These are phyloP conservation scores for Otatea glauca DNA, from an alignment of 176 grass and related monocot genomes.

Conservation along the genomic window DNA sequence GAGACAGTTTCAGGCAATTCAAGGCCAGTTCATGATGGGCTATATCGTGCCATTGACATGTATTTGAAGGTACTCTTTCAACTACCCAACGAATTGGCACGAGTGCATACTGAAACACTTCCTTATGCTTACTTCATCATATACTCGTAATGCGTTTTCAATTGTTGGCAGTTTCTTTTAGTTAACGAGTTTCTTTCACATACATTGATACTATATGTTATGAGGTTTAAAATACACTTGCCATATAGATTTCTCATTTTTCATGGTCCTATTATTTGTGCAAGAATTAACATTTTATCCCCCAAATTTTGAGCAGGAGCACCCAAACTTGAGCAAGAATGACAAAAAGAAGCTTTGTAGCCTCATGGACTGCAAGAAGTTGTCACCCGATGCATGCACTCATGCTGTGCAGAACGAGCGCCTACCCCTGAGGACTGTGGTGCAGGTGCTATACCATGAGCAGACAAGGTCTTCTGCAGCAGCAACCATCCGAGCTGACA, in stretches of 20 bases:
- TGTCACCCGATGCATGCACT: constrained; percentile 70
- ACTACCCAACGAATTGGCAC: constrained; percentile 28
- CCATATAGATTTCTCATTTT: not conserved
- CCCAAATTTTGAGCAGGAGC: constrained; percentile 63
- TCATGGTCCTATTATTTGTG: not conserved
- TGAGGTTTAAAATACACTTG: not conserved
- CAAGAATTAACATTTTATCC: not conserved
- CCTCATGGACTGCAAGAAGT: constrained; percentile 85
- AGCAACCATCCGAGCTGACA: constrained; percentile 66
- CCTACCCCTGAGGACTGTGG: constrained; percentile 78
- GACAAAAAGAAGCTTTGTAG: constrained; percentile 87
- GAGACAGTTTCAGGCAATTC: constrained; percentile 72
- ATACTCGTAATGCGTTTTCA: constrained; percentile 26
- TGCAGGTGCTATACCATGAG: constrained; percentile 90
- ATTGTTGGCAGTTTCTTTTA: not conserved
- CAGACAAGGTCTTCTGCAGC: constrained; percentile 69
- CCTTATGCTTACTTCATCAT: constrained; percentile 4
- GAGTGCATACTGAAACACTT: not conserved
- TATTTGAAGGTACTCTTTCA: constrained; percentile 81
- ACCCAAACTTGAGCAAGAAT: constrained; percentile 76
- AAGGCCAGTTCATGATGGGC: constrained; percentile 79
- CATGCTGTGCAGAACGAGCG: constrained; percentile 96
- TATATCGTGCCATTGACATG: constrained; percentile 91
- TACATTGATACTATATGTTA: not conserved
- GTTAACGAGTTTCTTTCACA: not conserved